Conservation (phyloP, 1,284 basidiomycete genomes). For the Sanghuangporus weigelae region DNA sequence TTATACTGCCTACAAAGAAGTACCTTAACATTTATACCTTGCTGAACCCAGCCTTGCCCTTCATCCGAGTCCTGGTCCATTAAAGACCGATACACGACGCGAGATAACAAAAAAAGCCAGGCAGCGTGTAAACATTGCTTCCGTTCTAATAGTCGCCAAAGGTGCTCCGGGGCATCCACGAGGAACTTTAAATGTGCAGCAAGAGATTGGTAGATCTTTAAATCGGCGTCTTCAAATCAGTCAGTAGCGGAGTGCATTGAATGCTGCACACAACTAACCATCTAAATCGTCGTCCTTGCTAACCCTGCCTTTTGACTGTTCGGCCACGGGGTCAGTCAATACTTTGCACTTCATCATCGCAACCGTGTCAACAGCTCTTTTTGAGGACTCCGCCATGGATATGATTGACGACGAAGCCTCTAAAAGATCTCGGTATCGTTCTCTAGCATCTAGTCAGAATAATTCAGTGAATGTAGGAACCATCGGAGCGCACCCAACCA, state of each 20-base stretch:
- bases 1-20: neutral
- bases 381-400: constrained; percentile 61
- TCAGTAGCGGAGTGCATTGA: constrained; percentile 1
- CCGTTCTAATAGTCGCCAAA: constrained; percentile 80
- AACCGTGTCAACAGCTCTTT: constrained; percentile 53
- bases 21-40: constrained; percentile 63
- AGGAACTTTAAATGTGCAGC: constrained; percentile 86
- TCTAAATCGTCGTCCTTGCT: constrained; percentile 20
- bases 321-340: constrained; percentile 31
- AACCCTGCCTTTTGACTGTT: constrained; percentile 36
- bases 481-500: constrained; percentile 81
- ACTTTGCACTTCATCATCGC: constrained; percentile 44
- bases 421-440: constrained; percentile 90
- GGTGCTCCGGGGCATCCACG: constrained; percentile 81
- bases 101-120: constrained; percentile 82
- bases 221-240: constrained; percentile 51
- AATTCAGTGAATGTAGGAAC: constrained; percentile 34
- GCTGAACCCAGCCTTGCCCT: constrained; percentile 51
- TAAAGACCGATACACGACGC: constrained; percentile 71
- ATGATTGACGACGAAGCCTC: constrained; percentile 89
- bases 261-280: constrained; percentile 5
- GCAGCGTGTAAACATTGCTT: constrained; percentile 76
- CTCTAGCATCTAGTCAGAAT: constrained; percentile 46
- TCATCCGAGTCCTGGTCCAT: constrained; percentile 54
- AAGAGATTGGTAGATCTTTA: constrained; percentile 67